Evolutionary conservation across 1,139 yeast species (phyloP), one percentile per base, ranked within the genome.

Genomic region (Zhuliangozyma parablackwelliae): DNA sequence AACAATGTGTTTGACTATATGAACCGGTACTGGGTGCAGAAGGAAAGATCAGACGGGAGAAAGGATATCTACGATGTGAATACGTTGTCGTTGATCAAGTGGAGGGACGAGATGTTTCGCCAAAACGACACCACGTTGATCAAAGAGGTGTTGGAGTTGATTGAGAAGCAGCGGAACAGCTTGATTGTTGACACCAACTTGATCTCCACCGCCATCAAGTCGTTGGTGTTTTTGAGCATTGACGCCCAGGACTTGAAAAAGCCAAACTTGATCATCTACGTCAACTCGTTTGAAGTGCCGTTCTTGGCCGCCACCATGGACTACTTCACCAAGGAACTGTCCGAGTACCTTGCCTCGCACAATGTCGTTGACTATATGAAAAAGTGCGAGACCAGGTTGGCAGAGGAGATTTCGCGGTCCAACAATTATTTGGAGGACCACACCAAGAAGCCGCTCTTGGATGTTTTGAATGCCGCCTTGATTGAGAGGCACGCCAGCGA

Each of bases 21-120:
- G 77, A 94, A 94, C 60, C 77, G 97, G 46, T 92, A 92, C 62
- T 94, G 98, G 98, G 97, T 94, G 34, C 88, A 85, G 53, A 89
- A 95, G 56, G 97, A 92, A 60, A 76, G 97, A 53, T 86, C 90
- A 31, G 97, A 92, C 56, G 97, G 97, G n/a, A 79, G 88, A 52
- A 75, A 90, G 47, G 89, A 88, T 51, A 80, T 92, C 34, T 88
- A 82, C 58, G 98, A 94, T 59, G 95, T 94, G 28, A 82, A 87
- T 54, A 89, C 97, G 1, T 69, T 92, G 48, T 84, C 96, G 38
- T 67, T 92, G 42, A 73, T 89, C 46, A 82, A 88, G 37, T 94
- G 99, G 99, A 82, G 86, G 53, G 78, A 80, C 43, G 80, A 80
- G 45, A 75, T 92, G 77, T 92, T 92, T 60, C 75, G 77, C 46